Evolutionary conservation across 176 grass and related monocot species (phyloP).

Genomic region (Cocos nucifera): DNA sequence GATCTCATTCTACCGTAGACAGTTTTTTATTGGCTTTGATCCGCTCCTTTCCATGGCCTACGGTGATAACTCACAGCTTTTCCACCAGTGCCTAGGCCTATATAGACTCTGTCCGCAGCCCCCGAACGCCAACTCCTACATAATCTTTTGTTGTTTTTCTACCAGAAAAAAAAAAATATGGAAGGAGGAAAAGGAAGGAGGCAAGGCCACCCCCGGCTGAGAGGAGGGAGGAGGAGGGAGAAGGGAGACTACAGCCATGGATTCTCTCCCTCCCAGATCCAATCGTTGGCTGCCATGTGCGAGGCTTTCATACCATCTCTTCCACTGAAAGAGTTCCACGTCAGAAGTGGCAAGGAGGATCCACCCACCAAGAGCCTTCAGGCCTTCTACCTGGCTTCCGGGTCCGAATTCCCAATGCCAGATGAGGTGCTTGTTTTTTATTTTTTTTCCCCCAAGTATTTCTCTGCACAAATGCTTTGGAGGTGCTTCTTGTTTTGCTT

Average conservation of each 20-base stretch:
- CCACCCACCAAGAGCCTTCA: conserved; percentile 17
- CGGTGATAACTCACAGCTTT: no score
- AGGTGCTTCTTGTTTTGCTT: no score
- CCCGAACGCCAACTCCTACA: no score
- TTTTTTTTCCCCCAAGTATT: neutral
- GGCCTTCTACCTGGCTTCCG: conserved; percentile 61
- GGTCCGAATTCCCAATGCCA: conserved; percentile 42
- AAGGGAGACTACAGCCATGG: conserved; percentile 57
- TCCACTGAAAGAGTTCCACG: conserved; percentile 11
- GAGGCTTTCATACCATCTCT: conserved; percentile 49
- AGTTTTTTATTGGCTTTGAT: no score
- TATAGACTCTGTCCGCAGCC: no score
- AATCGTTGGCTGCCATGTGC: conserved; percentile 43
- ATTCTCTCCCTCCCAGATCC: conserved; percentile 66
- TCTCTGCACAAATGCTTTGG: no score
- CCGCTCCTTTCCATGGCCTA: no score
- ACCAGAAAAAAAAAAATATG: no score
- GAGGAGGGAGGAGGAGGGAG: conserved; percentile 22
- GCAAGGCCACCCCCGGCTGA: conserved; percentile 58
- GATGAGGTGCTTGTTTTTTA: conserved; percentile 37
- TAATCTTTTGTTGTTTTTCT: no score
- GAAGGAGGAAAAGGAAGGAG: neutral
- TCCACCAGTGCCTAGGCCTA: no score
- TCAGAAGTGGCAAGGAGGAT: conserved; percentile 12
- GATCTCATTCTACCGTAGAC: no score